A percentile compares a stretch with the other conserved stretches of the same genome.
Conservation (phyloP, 2,329 filamentous ascomycete species). For the Leptographium radiaticola region DNA sequence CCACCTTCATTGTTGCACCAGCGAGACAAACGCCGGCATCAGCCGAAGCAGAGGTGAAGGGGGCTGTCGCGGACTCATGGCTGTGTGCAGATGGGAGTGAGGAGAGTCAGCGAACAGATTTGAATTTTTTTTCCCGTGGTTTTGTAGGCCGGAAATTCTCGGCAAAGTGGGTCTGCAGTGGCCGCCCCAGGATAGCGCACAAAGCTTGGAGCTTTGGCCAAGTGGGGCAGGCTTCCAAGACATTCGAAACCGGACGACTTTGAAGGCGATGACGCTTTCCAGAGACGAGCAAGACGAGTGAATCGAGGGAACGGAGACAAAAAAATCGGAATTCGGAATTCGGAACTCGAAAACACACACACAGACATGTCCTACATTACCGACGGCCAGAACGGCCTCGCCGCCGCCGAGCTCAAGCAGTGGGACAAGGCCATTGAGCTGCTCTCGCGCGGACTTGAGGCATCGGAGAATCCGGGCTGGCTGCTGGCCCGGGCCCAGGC, state of each 20-base stretch:
- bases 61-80: not conserved
- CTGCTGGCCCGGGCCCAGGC: constrained; percentile 72
- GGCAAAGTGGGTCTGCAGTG: not conserved
- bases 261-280: no score
- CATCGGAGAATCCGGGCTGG: constrained; percentile 59
- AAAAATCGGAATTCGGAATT: no score
- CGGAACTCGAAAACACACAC: no score
- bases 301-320: no score
- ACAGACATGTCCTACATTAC: constrained; percentile 36
- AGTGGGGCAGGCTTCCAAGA: no score
- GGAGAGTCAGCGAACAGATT: not conserved
- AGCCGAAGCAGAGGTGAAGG: not conserved
- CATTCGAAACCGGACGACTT: no score
- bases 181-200: no score
- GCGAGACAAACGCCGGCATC: not conserved
- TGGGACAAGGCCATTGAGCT: constrained; percentile 55
- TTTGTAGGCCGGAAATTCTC: constrained; percentile 4
- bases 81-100: not conserved
- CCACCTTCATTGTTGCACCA: not conserved
- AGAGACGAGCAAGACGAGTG: no score
- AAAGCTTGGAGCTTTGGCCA: no score
- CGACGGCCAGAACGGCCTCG: constrained; percentile 48
- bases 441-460: constrained; percentile 54
- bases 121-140: not conserved
- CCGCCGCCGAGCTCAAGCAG: constrained; percentile 47